These are phyloP conservation scores for Fistulifera solaris DNA, from an alignment of 108 stramenopile species.

Conservation along the genomic window DNA sequence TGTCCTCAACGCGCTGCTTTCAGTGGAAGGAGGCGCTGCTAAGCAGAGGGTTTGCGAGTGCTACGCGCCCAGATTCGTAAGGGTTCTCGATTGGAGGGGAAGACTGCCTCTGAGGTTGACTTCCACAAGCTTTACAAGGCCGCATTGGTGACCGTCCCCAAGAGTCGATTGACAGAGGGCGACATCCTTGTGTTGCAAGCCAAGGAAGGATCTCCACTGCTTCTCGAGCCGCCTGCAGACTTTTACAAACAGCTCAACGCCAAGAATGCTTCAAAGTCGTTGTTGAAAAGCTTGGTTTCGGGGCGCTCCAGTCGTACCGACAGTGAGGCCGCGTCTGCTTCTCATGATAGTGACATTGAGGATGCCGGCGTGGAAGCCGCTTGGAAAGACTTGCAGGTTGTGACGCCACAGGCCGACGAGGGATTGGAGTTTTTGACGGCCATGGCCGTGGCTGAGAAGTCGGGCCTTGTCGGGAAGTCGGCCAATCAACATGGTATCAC, in stretches of 20 bases:
- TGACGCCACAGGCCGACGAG: conserved; percentile 18
- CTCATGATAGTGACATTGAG: too few relatives aligned
- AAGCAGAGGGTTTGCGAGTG: conserved; percentile 52
- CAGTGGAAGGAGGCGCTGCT: conserved; percentile 31
- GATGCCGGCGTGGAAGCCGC: too few relatives aligned
- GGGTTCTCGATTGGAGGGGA: conserved; percentile 45
- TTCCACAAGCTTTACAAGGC: conserved; percentile 60
- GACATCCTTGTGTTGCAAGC: conserved; percentile 68
- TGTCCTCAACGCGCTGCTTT: conserved; percentile 28
- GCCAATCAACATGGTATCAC: conserved; percentile 43
- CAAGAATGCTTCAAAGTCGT: too few relatives aligned
- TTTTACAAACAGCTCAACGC: conserved; percentile 31
- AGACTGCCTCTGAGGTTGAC: conserved; percentile 34
- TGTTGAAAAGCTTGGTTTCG: too few relatives aligned
- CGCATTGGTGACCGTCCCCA: conserved; percentile 63
- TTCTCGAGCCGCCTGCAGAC: conserved; percentile 42
- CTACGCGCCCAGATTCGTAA: conserved; percentile 53
- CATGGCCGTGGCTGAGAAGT: conserved; percentile 48
- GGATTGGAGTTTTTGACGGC: conserved; percentile 78
- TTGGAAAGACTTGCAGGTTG: conserved; percentile 59
- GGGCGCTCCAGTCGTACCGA: too few relatives aligned
- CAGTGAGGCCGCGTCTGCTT: too few relatives aligned
- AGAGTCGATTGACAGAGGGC: conserved; percentile 39
- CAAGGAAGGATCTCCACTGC: conserved; percentile 56
- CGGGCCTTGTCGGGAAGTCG: conserved; percentile 40